Evolutionary conservation across 1,284 basidiomycete species (phyloP).

Genomic region (Ustanciosporium gigantosporum): DNA sequence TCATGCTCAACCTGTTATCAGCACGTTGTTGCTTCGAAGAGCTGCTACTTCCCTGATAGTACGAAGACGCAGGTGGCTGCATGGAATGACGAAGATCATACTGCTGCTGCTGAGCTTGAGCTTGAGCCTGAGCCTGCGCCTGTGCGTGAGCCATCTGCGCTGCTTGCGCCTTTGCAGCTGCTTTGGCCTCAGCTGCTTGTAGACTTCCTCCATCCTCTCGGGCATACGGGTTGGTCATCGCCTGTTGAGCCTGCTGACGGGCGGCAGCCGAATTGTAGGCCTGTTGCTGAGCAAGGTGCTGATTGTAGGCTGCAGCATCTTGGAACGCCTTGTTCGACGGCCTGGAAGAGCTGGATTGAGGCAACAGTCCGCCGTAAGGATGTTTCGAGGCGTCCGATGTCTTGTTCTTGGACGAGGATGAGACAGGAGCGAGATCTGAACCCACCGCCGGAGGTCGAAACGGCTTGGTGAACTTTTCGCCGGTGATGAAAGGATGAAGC

Average conservation of each 20-base stretch:
- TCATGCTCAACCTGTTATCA: conserved; percentile 70
- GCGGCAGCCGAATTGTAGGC: conserved; percentile 72
- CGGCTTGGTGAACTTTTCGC: conserved; percentile 75
- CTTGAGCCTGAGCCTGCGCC: conserved; percentile 33
- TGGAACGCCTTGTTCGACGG: conserved; percentile 74
- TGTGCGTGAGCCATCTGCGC: conserved; percentile 41
- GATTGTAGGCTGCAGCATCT: conserved; percentile 91
- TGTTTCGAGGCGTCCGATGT: conserved; percentile 68
- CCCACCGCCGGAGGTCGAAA: conserved; percentile 56
- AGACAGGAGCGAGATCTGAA: not conserved
- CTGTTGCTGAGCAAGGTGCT: conserved; percentile 91
- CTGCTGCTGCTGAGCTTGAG: conserved; percentile 35
- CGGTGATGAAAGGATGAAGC: conserved; percentile 95
- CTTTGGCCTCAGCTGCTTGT: conserved; percentile 31
- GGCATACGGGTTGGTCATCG: conserved; percentile 52
- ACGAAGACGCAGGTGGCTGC: conserved; percentile 19
- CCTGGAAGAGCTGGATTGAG: conserved; percentile 69
- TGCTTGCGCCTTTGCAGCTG: conserved; percentile 38
- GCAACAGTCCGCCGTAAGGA: conserved; percentile 83
- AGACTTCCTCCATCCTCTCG: conserved; percentile 30
- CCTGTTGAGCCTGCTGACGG: conserved; percentile 61
- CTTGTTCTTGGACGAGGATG: conserved; percentile 9
- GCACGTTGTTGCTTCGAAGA: conserved; percentile 4
- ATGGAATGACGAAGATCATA: conserved; percentile 30
- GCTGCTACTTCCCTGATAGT: conserved; percentile 13